Evolutionary conservation across 1,139 yeast species (phyloP).

Genomic region (Debaryomyces nepalensis): DNA sequence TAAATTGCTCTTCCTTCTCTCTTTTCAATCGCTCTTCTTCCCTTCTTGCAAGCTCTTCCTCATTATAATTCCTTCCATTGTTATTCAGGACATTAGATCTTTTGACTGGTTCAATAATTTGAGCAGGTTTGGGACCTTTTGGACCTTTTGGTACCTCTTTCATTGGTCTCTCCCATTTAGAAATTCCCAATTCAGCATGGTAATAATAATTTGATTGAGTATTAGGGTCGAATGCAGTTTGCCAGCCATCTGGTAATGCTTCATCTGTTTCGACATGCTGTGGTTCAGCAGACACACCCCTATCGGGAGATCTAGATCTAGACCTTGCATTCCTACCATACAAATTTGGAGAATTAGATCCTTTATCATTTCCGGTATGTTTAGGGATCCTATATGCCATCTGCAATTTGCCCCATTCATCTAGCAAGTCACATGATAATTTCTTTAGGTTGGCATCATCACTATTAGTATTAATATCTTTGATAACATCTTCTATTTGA

Average conservation of each 20-base stretch:
- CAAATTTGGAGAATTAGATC: constrained; percentile 15
- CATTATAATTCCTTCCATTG: constrained; percentile 16
- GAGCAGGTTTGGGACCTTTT: constrained; percentile 14
- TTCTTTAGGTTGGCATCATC: constrained; percentile 35
- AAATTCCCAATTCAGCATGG: constrained; percentile 48
- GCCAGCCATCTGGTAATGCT: constrained; percentile 59
- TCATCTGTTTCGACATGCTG: constrained; percentile 26
- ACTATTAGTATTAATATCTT: constrained; percentile 42
- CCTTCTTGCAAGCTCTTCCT: constrained; percentile 30
- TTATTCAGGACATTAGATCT: neutral
- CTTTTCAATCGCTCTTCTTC: constrained; percentile 42
- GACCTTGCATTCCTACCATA: constrained; percentile 30
- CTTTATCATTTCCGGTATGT: constrained; percentile 19
- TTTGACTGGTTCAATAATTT: neutral
- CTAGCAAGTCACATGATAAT: constrained; percentile 52
- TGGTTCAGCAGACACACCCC: constrained; percentile 14
- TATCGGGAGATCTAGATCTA: constrained; percentile 24
- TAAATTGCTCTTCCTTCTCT: constrained; percentile 39
- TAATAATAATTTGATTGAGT: constrained; percentile 55
- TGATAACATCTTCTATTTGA: constrained; percentile 69
- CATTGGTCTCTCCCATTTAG: constrained; percentile 67
- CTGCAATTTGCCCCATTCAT: constrained; percentile 74
- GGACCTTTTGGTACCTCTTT: constrained; percentile 20
- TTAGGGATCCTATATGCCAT: constrained; percentile 87
- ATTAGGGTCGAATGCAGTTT: constrained; percentile 49